A percentile compares a stretch with the other conserved stretches of the same genome.
phyloP scores from a whole-genome alignment of 2,329 filamentous ascomycete species.

The Cylindrodendrum hubeiense region DNA sequence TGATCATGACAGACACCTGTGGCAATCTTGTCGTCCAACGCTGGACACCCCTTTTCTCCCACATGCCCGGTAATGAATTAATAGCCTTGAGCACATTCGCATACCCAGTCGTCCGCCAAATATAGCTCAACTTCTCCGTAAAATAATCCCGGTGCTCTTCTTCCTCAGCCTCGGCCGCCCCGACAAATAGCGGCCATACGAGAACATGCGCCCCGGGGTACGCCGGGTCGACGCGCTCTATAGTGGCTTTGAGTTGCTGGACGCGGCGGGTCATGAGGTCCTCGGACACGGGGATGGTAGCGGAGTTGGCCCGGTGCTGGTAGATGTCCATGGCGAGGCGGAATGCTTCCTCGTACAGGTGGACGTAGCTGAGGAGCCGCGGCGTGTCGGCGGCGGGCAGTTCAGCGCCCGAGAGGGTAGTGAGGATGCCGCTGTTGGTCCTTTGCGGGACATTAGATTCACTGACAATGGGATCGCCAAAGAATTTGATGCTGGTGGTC shows the following conservation, averaged over 20 bases:
- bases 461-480: slow-evolving; percentile 11
- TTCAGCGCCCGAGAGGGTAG: slow-evolving; percentile 14
- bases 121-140: slow-evolving; percentile 9
- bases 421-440: slow-evolving; percentile 6
- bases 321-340: slow-evolving; percentile 25
- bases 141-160: slow-evolving; percentile 10
- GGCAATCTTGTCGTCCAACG: slow-evolving; percentile 23
- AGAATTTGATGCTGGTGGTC: slow-evolving; percentile 21
- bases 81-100: slow-evolving; percentile 26
- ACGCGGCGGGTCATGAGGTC: slow-evolving; percentile 13
- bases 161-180: slow-evolving; percentile 20
- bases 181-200: slow-evolving; percentile 25
- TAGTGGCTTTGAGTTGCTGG: background rate
- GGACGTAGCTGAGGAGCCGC: slow-evolving; percentile 8
- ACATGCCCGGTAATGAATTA: slow-evolving; percentile 24
- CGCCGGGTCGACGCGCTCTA: slow-evolving; percentile 17
- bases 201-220: slow-evolving; percentile 22
- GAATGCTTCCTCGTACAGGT: slow-evolving; percentile 24
- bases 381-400: slow-evolving; percentile 1
- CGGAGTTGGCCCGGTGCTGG: slow-evolving; percentile 15
- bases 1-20: slow-evolving; percentile 26
- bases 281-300: slow-evolving; percentile 6
- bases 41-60: slow-evolving; percentile 19
- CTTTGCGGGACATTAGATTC: slow-evolving; percentile 18
- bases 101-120: slow-evolving; percentile 23